Conservation (phyloP, 352 stramenopile species). For the Phytophthora sansomeana region DNA sequence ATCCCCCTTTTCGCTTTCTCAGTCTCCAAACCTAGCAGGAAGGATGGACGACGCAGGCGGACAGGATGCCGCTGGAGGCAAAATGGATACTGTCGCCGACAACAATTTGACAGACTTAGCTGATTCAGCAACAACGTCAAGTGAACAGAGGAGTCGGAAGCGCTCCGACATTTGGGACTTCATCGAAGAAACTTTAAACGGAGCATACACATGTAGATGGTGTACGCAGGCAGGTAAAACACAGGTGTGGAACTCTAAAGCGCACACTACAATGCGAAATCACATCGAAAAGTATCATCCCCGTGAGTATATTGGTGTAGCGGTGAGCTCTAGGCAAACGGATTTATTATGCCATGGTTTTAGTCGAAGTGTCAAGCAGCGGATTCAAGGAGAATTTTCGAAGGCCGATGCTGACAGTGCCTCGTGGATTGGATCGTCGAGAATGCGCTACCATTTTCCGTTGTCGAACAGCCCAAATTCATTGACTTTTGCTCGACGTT, state of each 20-base stretch:
- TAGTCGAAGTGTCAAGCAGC: constrained; percentile 6
- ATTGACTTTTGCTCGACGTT: constrained; percentile 5
- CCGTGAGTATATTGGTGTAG: no score
- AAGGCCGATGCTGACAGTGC: constrained; percentile 7
- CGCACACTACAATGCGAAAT: no score
- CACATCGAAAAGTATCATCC: no score
- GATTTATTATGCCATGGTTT: constrained; percentile 15
- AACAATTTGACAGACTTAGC: no score
- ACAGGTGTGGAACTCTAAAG: background rate
- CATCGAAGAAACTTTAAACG: background rate
- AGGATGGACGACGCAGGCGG: no score
- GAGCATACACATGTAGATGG: constrained; percentile 3
- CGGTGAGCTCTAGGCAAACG: background rate
- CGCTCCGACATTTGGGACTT: constrained; percentile 17
- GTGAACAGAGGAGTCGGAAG: constrained; percentile 2
- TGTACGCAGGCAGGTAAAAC: background rate
- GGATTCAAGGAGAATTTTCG: background rate
- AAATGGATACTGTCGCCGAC: no score
- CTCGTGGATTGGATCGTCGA: constrained; percentile 14
- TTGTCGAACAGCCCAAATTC: constrained; percentile 17
- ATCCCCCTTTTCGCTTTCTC: no score
- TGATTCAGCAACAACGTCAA: background rate
- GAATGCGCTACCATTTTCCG: constrained; percentile 8
- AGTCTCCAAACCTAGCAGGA: no score
- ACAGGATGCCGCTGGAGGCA: no score